Percentiles rank a stretch among this genome's conserved stretches.
Conservation (phyloP, 176 grass and related monocot species). For the Cocos nucifera region DNA sequence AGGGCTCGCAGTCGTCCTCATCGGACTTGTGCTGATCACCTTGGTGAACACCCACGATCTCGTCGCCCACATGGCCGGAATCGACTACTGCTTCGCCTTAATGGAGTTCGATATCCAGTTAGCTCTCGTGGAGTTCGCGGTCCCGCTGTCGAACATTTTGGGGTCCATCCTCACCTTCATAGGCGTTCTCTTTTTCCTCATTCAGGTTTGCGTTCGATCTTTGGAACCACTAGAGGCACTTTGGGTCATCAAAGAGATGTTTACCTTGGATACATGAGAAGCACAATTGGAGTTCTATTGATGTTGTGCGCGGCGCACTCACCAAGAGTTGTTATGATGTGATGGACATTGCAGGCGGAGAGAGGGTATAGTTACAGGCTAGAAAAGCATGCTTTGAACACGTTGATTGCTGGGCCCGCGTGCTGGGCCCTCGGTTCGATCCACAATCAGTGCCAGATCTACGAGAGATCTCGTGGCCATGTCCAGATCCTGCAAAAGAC, state of each 20-base stretch:
- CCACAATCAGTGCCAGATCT: constrained; percentile 67
- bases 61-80: constrained; percentile 51
- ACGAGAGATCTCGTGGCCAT: constrained; percentile 51
- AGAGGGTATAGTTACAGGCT: constrained; percentile 42
- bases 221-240: too few species aligned
- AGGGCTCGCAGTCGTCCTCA: constrained; percentile 33
- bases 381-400: constrained; percentile 52
- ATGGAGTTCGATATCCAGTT: constrained; percentile 53
- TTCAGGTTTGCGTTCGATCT: constrained; percentile 33
- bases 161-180: constrained; percentile 47
- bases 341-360: constrained; percentile 33
- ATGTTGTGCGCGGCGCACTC: too few species aligned
- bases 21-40: constrained; percentile 25
- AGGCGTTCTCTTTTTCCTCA: constrained; percentile 53
- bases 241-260: not conserved
- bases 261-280: too few species aligned
- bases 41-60: constrained; percentile 66
- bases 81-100: constrained; percentile 46
- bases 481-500: constrained; percentile 82
- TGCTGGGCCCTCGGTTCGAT: constrained; percentile 58
- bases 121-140: constrained; percentile 57
- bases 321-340: too few species aligned
- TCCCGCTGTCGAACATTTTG: constrained; percentile 38
- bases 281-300: too few species aligned
- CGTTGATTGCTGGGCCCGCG: constrained; percentile 52